phyloP scores from a whole-genome alignment of 371 early-diverging fungal genomes.

The Apophysomyces trapeziformis region DNA sequence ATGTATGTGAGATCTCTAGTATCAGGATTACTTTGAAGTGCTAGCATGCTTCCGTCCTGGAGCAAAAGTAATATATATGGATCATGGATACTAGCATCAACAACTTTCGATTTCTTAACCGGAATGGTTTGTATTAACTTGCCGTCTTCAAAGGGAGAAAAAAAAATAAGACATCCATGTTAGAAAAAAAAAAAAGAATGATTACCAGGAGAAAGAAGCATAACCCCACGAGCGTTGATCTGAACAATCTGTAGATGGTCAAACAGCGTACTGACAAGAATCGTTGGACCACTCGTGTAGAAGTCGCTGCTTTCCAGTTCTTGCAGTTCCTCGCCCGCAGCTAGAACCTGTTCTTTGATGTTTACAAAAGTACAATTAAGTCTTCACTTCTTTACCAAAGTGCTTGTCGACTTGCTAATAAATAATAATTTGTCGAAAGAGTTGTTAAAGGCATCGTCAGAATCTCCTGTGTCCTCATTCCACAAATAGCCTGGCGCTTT shows the following conservation, averaged over 20 bases:
- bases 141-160: conserved; percentile 48
- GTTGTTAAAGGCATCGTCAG: conserved; percentile 38
- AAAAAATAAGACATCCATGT: not conserved
- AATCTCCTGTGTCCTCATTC: conserved; percentile 15
- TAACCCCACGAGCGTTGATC: conserved; percentile 75
- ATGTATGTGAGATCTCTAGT: conserved; percentile 49
- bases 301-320: conserved; percentile 82
- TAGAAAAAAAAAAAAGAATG: not conserved
- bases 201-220: conserved; percentile 66
- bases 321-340: conserved; percentile 83
- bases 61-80: conserved; percentile 80
- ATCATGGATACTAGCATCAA: conserved; percentile 79
- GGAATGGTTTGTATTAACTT: conserved; percentile 61
- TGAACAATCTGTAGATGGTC: conserved; percentile 76
- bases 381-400: conserved; percentile 55
- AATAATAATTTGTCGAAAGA: conserved; percentile 71
- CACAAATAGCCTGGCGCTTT: conserved; percentile 16
- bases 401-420: conserved; percentile 68
- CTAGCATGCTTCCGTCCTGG: conserved; percentile 64
- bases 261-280: conserved; percentile 70
- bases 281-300: conserved; percentile 76
- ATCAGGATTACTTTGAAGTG: conserved; percentile 61
- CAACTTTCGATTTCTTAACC: conserved; percentile 66
- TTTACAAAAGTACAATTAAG: not conserved
- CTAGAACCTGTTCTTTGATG: conserved; percentile 56